Evolutionary conservation across 768 basidiomycete genomes (phyloP).

Genomic region (Podaxis sp.): DNA sequence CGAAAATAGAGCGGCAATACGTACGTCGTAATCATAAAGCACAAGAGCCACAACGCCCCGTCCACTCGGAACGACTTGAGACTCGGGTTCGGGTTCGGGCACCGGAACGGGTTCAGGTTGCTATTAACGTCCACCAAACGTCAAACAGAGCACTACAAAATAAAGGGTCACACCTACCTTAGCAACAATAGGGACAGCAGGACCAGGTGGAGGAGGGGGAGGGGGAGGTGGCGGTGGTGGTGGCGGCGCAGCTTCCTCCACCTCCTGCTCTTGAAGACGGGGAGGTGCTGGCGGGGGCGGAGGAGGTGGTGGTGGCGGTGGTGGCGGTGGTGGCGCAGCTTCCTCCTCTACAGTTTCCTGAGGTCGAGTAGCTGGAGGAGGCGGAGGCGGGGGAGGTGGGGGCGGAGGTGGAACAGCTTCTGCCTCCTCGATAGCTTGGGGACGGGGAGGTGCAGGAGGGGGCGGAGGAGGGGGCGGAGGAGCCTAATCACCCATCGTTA

Average conservation of each 20-base stretch:
- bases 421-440: constrained; percentile 24
- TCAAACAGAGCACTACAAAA: neutral
- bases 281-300: constrained; percentile 35
- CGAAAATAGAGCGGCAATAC: constrained; percentile 7
- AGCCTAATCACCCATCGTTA: constrained; percentile 18
- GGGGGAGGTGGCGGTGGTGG: constrained; percentile 29
- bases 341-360: constrained; percentile 21
- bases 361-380: constrained; percentile 32
- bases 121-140: constrained; percentile 25
- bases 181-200: constrained; percentile 38
- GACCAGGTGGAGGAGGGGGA: constrained; percentile 50
- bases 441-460: constrained; percentile 33
- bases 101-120: constrained; percentile 37
- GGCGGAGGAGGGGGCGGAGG: constrained; percentile 37
- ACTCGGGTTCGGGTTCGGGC: constrained; percentile 32
- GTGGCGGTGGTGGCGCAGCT: constrained; percentile 28
- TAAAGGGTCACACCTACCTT: constrained; percentile 24
- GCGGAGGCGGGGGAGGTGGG: constrained; percentile 35
- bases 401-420: constrained; percentile 26
- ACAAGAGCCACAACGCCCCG: constrained; percentile 72
- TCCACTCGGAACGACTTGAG: constrained; percentile 23
- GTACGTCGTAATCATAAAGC: constrained; percentile 76
- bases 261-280: constrained; percentile 19
- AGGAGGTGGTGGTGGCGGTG: constrained; percentile 32
- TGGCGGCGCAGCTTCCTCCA: constrained; percentile 30